Evolutionary conservation across 495 filamentous ascomycete genomes (phyloP).

Genomic region (Chaetomium tenue): DNA sequence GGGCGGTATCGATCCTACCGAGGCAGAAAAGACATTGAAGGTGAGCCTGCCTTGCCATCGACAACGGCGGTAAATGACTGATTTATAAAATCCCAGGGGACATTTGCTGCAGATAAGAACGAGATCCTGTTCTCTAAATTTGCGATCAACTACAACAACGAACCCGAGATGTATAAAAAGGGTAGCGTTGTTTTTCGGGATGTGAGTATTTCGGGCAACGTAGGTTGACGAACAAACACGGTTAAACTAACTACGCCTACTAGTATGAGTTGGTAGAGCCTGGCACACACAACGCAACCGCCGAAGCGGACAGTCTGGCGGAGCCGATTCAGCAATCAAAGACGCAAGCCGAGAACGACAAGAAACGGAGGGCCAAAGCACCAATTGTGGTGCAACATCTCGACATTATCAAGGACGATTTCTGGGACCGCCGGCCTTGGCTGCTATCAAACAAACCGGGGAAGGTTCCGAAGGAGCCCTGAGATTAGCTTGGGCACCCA

Average conservation of each 20-base stretch:
- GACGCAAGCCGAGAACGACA: conserved; percentile 73
- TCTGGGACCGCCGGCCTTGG: conserved; percentile 87
- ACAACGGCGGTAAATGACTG: neutral
- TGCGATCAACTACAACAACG: conserved; percentile 95
- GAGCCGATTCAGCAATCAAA: conserved; percentile 58
- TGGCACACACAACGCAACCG: conserved; percentile 37
- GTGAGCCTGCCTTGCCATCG: conserved; percentile 40
- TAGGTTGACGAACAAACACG: neutral
- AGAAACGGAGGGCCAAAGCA: conserved; percentile 71
- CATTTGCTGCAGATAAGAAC: conserved; percentile 82
- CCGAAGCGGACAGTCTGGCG: conserved; percentile 40
- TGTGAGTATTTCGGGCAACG: conserved; percentile 47
- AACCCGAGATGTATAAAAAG: conserved; percentile 87
- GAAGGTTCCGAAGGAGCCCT: conserved; percentile 58
- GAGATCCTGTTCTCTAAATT: conserved; percentile 91
- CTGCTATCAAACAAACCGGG: conserved; percentile 73
- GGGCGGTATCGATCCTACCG: conserved; percentile 68
- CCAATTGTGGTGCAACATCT: conserved; percentile 75
- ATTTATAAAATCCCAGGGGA: conserved; percentile 56
- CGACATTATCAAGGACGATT: conserved; percentile 91
- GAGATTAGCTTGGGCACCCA: neutral
- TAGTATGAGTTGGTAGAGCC: conserved; percentile 57
- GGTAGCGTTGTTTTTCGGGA: conserved; percentile 86
- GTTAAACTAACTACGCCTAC: conserved; percentile 20
- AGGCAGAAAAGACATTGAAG: conserved; percentile 76